Evolutionary conservation across 169 alveolate species (phyloP), one percentile per base, ranked within the genome.

Genomic region (Amoebophrya sp.): DNA sequence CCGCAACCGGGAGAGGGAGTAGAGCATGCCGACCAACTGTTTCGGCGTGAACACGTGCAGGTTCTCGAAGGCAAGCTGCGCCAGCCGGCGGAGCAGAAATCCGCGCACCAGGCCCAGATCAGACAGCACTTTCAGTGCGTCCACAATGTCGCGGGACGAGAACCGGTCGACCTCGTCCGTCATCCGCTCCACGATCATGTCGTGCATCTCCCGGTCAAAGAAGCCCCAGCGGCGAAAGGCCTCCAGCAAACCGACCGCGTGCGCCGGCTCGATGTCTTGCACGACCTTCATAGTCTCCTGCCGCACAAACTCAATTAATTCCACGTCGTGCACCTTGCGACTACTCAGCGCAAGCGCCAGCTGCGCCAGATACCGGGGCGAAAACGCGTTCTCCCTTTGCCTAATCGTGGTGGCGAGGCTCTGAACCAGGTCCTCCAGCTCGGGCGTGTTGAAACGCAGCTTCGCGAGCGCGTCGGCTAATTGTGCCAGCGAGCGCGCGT

Each of bases 61-160:
- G 89, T 94, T 94, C 77, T 94, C 96, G 90, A 94, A 93, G n/a
- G 94, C 96, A 41, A 94, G 40, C 33, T 90, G 40, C 47, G 94
- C 89, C 77, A 94, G 90, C 40, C 95, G 96, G 40, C 96, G 92
- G 89, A 94, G 94, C 89, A 94, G 90, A 66, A 94, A 92, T 23
- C 96, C 96, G 41, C 95, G 92, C n/a, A 90, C 95, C 89, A 92
- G 0, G 29, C 94, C 90, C 40, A 92, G 89, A 1, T 89, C 90
- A 25, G 89, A 41, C 33, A 47, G 14, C 35, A 91, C 90, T 35
- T 40, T 33, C 32, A 77, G 88, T 23, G 90, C 89, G 18, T n/a
- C n/a, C 7, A 29, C 14, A 38, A 92, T 77, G 54, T 53, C 90
- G 18, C 89, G 10, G 39, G 88, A 77, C 12, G 91, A 23, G 53